Percentiles rank a stretch among this genome's conserved stretches.
Evolutionary conservation across 768 basidiomycete genomes (phyloP).

Genomic region (Suillus subaureus): DNA sequence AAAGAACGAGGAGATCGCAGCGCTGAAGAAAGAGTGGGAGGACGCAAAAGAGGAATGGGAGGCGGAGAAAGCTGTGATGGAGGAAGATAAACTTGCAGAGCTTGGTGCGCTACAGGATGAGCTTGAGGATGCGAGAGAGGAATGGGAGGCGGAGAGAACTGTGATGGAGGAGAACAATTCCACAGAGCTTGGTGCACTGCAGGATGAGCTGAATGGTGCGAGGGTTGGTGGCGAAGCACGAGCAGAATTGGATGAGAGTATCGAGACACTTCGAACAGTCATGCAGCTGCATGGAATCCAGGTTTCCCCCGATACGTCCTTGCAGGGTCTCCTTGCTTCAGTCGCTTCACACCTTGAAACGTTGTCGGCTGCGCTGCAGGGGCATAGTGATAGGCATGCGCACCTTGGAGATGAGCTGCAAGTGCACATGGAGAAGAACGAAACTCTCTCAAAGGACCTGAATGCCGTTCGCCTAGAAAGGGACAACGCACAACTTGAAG

Average conservation of each 20-base stretch:
- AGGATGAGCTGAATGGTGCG: conserved; percentile 49
- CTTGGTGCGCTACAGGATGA: conserved; percentile 49
- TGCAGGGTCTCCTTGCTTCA: too few species aligned
- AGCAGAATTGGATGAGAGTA: conserved; percentile 54
- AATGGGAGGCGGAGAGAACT: conserved; percentile 26
- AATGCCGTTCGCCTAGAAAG: conserved; percentile 55
- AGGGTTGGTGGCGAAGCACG: conserved; percentile 42
- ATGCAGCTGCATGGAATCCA: conserved; percentile 60
- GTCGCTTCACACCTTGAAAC: too few species aligned
- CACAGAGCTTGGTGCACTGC: conserved; percentile 45
- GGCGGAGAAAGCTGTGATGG: conserved; percentile 47
- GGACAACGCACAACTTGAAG: conserved; percentile 49
- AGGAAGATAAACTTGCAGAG: conserved; percentile 53
- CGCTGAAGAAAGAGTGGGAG: conserved; percentile 43
- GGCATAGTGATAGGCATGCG: conserved; percentile 41
- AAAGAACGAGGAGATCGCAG: conserved; percentile 41
- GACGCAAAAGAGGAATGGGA: conserved; percentile 54
- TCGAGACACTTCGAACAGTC: conserved; percentile 49
- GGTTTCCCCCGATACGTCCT: not conserved
- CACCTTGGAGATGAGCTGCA: conserved; percentile 54
- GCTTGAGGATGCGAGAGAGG: conserved; percentile 45
- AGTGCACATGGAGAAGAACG: conserved; percentile 47
- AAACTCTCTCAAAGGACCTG: conserved; percentile 50
- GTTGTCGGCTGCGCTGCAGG: not conserved
- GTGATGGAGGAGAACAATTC: conserved; percentile 50